These are phyloP conservation scores for Scenedesmus sp. DNA, from an alignment of 163 green algal species.

Conservation along the genomic window DNA sequence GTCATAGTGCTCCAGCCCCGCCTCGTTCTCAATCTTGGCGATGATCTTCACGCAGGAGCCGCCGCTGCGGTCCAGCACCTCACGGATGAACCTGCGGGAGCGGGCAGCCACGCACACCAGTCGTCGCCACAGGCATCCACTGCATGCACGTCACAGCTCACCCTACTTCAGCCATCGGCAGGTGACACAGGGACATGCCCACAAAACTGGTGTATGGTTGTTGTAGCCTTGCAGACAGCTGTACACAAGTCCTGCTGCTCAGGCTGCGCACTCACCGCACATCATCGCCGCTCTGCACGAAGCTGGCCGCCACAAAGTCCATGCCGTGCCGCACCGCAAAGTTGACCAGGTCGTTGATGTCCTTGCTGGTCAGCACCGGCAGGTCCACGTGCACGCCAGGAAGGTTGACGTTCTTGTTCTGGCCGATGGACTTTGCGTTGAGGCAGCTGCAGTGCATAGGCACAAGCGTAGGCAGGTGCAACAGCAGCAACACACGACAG, in stretches of 20 bases:
- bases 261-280: slow-evolving; percentile 64
- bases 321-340: slow-evolving; percentile 82
- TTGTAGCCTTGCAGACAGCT: no score
- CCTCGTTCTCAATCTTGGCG: slow-evolving; percentile 85
- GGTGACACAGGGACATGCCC: no score
- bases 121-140: neutral
- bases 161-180: no score
- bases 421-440: slow-evolving; percentile 92
- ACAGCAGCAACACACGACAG: neutral
- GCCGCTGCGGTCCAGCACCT: slow-evolving; percentile 68
- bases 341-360: slow-evolving; percentile 87
- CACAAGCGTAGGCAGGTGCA: neutral
- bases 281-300: slow-evolving; percentile 87
- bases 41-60: slow-evolving; percentile 77
- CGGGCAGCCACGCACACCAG: slow-evolving; percentile 51
- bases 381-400: slow-evolving; percentile 96
- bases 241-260: no score
- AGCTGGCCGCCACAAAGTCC: slow-evolving; percentile 87
- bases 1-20: slow-evolving; percentile 76
- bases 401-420: slow-evolving; percentile 98
- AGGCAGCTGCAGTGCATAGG: slow-evolving; percentile 66
- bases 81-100: slow-evolving; percentile 63
- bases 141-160: no score
- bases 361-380: slow-evolving; percentile 96
- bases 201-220: no score